These are phyloP conservation scores for Quercus lobata DNA, from an alignment of 331 rosid species.

Conservation along the genomic window DNA sequence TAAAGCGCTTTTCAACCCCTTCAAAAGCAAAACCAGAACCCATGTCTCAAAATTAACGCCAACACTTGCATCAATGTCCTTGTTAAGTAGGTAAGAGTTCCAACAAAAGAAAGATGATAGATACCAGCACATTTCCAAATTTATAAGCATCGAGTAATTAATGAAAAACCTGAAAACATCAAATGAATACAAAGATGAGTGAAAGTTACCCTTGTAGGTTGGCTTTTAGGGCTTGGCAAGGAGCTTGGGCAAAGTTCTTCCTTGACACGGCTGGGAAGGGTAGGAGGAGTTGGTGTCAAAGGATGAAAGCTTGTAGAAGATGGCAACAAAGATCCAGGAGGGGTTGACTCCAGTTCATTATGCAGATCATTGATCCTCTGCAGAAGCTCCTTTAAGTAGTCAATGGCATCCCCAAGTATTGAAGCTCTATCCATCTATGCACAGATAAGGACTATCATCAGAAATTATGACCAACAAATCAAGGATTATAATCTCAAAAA, in stretches of 20 bases:
- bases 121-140: not conserved
- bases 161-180: not conserved
- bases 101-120: not conserved
- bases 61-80: conserved; percentile 3
- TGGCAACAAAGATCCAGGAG: conserved; percentile 44
- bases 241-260: conserved; percentile 76
- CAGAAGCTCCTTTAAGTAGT: conserved; percentile 75
- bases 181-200: not conserved
- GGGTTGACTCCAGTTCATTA: conserved; percentile 66
- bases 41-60: not conserved
- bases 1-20: too few relatives aligned
- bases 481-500: not conserved
- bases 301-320: conserved; percentile 67
- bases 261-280: conserved; percentile 75
- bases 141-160: conserved; percentile 10
- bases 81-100: not conserved
- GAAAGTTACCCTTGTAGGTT: conserved; percentile 63
- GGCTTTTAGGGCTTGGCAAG: conserved; percentile 68
- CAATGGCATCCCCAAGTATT: conserved; percentile 85
- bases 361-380: conserved; percentile 76
- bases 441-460: conserved; percentile 12
- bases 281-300: conserved; percentile 66
- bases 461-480: not conserved
- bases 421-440: conserved; percentile 83
- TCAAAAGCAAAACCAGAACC: too few relatives aligned